phyloP scores from a whole-genome alignment of 352 stramenopile genomes.

The Phytophthora sp. region DNA sequence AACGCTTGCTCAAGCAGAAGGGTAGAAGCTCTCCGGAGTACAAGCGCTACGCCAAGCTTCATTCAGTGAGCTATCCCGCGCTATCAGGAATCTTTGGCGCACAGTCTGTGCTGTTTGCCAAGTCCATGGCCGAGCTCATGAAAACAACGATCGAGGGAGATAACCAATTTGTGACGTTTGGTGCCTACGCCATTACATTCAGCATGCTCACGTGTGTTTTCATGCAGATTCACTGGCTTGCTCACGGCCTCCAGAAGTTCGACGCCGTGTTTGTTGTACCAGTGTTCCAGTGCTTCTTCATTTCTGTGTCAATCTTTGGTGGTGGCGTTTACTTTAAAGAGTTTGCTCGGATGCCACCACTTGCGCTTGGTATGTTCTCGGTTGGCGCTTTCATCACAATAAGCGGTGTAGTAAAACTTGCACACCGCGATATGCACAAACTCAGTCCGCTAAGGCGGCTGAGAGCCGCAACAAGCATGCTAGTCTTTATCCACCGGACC shows the following conservation, averaged over 20 bases:
- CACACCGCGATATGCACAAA: slow-evolving; percentile 70
- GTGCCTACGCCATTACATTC: slow-evolving; percentile 82
- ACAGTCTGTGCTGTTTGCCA: slow-evolving; percentile 85
- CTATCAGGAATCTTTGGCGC: slow-evolving; percentile 80
- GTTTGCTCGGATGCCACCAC: slow-evolving; percentile 58
- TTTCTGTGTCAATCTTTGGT: slow-evolving; percentile 89
- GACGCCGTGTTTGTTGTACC: slow-evolving; percentile 89
- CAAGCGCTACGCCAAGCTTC: slow-evolving; percentile 57
- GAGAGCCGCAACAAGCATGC: slow-evolving; percentile 56
- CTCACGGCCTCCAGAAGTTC: slow-evolving; percentile 79
- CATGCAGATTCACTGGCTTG: slow-evolving; percentile 91
- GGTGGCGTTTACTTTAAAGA: slow-evolving; percentile 91
- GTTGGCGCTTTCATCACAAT: slow-evolving; percentile 74
- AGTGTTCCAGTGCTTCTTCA: slow-evolving; percentile 92
- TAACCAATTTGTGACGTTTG: slow-evolving; percentile 72
- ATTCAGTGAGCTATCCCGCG: slow-evolving; percentile 75
- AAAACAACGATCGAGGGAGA: slow-evolving; percentile 80
- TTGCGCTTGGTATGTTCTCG: slow-evolving; percentile 75
- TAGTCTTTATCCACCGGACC: slow-evolving; percentile 70
- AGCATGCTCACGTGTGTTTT: slow-evolving; percentile 85
- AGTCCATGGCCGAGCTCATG: slow-evolving; percentile 82
- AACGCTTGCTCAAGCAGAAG: slow-evolving; percentile 42
- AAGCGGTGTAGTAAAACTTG: slow-evolving; percentile 71
- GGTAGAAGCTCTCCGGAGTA: slow-evolving; percentile 56
- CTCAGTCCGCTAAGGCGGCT: slow-evolving; percentile 50